phyloP scores from a whole-genome alignment of 257 asterid species.

The Echites panduratus region DNA sequence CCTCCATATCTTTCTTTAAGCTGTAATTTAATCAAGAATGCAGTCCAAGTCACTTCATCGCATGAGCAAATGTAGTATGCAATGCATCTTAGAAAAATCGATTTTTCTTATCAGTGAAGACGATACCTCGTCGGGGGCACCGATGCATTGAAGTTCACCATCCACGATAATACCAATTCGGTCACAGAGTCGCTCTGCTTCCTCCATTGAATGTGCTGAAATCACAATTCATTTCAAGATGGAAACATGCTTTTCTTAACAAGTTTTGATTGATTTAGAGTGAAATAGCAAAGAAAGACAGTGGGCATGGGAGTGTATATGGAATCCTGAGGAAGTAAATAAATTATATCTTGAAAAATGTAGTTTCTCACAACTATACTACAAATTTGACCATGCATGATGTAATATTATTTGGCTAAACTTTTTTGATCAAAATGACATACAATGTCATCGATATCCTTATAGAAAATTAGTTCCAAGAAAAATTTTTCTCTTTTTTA shows the following conservation, averaged over 20 bases:
- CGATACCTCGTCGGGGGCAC: constrained; percentile 81
- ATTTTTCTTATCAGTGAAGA: neutral
- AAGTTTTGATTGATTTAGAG: no score
- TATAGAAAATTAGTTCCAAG: no score
- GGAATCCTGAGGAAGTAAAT: neutral
- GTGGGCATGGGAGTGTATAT: neutral
- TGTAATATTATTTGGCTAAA: no score
- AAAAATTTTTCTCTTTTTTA: no score
- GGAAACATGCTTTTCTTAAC: neutral
- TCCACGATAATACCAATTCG: constrained; percentile 89
- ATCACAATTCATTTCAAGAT: neutral
- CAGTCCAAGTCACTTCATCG: neutral
- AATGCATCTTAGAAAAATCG: neutral
- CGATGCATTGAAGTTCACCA: constrained; percentile 87
- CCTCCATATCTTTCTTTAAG: constrained; percentile 41
- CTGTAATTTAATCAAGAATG: constrained; percentile 16
- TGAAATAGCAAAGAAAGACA: neutral
- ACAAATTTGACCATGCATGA: no score
- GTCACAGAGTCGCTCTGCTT: constrained; percentile 90
- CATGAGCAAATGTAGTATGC: neutral
- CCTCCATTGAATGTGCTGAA: constrained; percentile 99
- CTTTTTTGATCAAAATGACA: no score
- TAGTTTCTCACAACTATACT: neutral
- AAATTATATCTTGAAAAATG: neutral
- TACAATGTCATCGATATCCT: no score